Conservation (phyloP, 2,329 filamentous ascomycete genomes). For the Anthostomella pinea region DNA sequence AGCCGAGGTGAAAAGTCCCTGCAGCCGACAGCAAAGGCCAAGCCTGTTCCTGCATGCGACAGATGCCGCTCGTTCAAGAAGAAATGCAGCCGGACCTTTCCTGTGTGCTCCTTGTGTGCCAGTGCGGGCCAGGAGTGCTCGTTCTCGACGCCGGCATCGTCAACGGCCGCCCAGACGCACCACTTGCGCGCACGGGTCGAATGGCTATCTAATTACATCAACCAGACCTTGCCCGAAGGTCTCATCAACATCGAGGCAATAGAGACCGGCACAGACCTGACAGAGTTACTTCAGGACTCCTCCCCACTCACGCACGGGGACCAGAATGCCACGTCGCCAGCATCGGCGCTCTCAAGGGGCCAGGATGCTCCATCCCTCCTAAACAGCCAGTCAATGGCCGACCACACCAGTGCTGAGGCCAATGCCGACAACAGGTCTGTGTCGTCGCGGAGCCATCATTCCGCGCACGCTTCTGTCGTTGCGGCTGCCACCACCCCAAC, state of each 20-base stretch:
- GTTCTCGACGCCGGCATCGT: slow-evolving; percentile 29
- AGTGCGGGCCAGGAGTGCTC: slow-evolving; percentile 39
- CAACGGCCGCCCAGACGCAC: slow-evolving; percentile 34
- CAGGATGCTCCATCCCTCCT: background rate
- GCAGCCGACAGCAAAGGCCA: slow-evolving; percentile 24
- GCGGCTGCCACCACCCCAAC: too few species aligned
- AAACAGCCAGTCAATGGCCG: background rate
- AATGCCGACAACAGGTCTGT: slow-evolving; percentile 4
- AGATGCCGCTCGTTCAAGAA: slow-evolving; percentile 46
- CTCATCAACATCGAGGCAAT: slow-evolving; percentile 31
- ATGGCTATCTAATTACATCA: slow-evolving; percentile 39
- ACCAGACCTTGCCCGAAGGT: slow-evolving; percentile 28
- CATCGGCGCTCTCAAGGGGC: background rate
- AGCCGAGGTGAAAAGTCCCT: slow-evolving; percentile 3
- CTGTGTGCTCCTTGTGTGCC: slow-evolving; percentile 38
- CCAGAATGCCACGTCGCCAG: slow-evolving; percentile 10
- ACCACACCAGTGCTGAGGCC: slow-evolving; percentile 1
- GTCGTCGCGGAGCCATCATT: slow-evolving; percentile 4
- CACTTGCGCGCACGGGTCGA: slow-evolving; percentile 39
- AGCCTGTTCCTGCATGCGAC: slow-evolving; percentile 36
- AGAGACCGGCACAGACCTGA: slow-evolving; percentile 36
- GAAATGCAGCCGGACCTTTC: slow-evolving; percentile 42
- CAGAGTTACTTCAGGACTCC: slow-evolving; percentile 7
- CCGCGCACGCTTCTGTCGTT: background rate
- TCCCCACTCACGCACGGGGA: slow-evolving; percentile 3